Evolutionary conservation across 129 eudicot genomes (phyloP), one percentile per base, ranked within the genome.

Genomic region (Flaveria ramosissima): DNA sequence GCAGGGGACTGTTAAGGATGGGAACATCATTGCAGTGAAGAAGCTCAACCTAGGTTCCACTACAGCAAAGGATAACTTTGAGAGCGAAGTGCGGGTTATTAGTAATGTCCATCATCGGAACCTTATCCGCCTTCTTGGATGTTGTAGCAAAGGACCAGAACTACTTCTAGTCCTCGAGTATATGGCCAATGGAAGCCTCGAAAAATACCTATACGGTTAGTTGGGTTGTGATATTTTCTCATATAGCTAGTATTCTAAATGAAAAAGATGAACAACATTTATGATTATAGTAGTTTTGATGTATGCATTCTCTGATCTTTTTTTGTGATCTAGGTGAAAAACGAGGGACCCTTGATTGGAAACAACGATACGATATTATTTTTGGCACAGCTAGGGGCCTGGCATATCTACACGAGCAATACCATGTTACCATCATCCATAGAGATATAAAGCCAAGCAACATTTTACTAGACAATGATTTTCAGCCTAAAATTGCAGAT

Each of bases 171-270:
- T 91, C 16, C 84, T 86, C 6, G 97, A 91, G 70, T 88, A 84
- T 83, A 91, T 91, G 97, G 83, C 83, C n/a, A 88, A 91, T 73
- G 89, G 89, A 68, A 91, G 97, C 87, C 93, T 91, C 2, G 97
- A 91, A 41, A 91, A 78, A 63, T 91, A 20, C 77, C 60, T 91
- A 74, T 91, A 91, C 32, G 97, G 97, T 88, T 26, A 46, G 82
- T 80, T 57, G 23, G 0, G n/a, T 30, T 21, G 16, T 1, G 0
- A 14, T 14, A 41, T 73, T 65, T 19, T 30, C 13, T 10, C 10
- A 65, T 3, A 39, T 12, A 43, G 67, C 14, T 13, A 42, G 45
- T 7, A 53, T 11, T 64, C 6, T 15, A 7, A 16, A 36, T 30
- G 8, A 7, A 64, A 27, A 64, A 64, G 12, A 66, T 36, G 51